phyloP scores from a whole-genome alignment of 1,284 basidiomycete species.

The Agaricales sp. region DNA sequence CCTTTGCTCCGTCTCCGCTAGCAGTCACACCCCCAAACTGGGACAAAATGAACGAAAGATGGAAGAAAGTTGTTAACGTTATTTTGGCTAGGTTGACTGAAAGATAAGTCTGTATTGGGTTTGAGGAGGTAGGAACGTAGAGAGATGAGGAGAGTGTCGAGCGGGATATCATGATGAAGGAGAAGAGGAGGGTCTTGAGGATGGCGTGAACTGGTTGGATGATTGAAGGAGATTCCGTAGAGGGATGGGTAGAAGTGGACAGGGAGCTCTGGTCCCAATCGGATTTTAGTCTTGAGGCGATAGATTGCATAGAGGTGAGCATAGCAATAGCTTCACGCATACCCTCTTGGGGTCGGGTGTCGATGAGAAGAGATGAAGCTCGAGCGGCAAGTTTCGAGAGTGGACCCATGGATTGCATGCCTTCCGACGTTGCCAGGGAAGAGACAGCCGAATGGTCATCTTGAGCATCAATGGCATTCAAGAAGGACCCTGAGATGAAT shows the following conservation, averaged over 20 bases:
- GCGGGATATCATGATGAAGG: slow-evolving; percentile 56
- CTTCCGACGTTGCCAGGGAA: slow-evolving; percentile 30
- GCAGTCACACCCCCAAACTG: slow-evolving; percentile 64
- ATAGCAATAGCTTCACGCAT: slow-evolving; percentile 32
- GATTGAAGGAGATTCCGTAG: slow-evolving; percentile 30
- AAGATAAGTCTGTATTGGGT: too few species aligned
- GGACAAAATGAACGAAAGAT: slow-evolving; percentile 61
- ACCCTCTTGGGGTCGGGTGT: slow-evolving; percentile 33
- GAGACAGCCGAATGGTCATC: slow-evolving; percentile 19
- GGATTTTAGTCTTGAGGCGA: slow-evolving; percentile 33
- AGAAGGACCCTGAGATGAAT: slow-evolving; percentile 20
- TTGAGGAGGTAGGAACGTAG: slow-evolving; percentile 31
- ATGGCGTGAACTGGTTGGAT: slow-evolving; percentile 44
- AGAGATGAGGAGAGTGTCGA: slow-evolving; percentile 44
- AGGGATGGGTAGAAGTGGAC: slow-evolving; percentile 16
- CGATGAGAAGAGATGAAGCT: slow-evolving; percentile 35
- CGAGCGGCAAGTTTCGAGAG: slow-evolving; percentile 42
- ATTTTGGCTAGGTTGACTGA: slow-evolving; percentile 37
- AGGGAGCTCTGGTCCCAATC: slow-evolving; percentile 43
- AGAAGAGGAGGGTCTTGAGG: slow-evolving; percentile 63
- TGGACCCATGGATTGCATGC: slow-evolving; percentile 38
- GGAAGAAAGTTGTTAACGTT: slow-evolving; percentile 42
- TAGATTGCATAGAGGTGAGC: slow-evolving; percentile 25
- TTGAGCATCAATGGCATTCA: too few species aligned
- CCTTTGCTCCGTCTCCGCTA: slow-evolving; percentile 28